A percentile compares a stretch with the other conserved stretches of the same genome.
These are phyloP conservation scores for Trichophyton equinum DNA, from an alignment of 2,329 filamentous ascomycete species.

Conservation along the genomic window DNA sequence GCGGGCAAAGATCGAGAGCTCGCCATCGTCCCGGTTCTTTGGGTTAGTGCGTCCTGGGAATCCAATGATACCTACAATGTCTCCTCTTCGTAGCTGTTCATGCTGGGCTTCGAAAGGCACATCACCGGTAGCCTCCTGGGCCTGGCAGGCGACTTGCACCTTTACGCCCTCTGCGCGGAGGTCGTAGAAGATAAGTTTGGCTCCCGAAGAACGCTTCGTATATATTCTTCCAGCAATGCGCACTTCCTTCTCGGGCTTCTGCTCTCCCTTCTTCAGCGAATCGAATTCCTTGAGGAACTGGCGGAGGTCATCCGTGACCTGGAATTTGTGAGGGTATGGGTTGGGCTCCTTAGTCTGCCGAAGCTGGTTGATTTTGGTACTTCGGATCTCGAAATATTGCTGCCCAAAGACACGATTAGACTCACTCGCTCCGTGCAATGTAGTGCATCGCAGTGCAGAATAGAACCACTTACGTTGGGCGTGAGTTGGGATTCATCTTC, in stretches of 20 bases:
- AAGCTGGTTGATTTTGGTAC: slow-evolving; percentile 64
- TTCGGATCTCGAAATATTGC: slow-evolving; percentile 97
- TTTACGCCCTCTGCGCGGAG: slow-evolving; percentile 61
- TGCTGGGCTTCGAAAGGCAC: slow-evolving; percentile 77
- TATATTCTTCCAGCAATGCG: slow-evolving; percentile 77
- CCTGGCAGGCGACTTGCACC: slow-evolving; percentile 86
- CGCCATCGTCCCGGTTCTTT: slow-evolving; percentile 77
- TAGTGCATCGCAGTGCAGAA: neutral
- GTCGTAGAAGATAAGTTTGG: slow-evolving; percentile 88
- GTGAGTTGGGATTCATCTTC: slow-evolving; percentile 61
- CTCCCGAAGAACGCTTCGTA: slow-evolving; percentile 67
- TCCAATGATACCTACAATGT: slow-evolving; percentile 79
- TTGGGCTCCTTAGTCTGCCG: slow-evolving; percentile 61
- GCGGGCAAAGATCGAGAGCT: slow-evolving; percentile 84
- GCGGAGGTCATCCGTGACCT: slow-evolving; percentile 68
- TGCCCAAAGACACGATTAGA: slow-evolving; percentile 20
- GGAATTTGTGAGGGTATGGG: slow-evolving; percentile 90
- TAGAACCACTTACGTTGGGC: slow-evolving; percentile 47
- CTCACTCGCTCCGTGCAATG: neutral
- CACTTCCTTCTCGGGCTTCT: slow-evolving; percentile 60
- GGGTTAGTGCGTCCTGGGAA: slow-evolving; percentile 77
- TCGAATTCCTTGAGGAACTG: slow-evolving; percentile 69
- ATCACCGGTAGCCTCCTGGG: slow-evolving; percentile 59
- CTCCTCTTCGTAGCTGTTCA: slow-evolving; percentile 74
- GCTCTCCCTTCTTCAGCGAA: slow-evolving; percentile 73